Percentiles rank a stretch among this genome's conserved stretches.
These are phyloP conservation scores for Thelephora terrestris DNA, from an alignment of 1,284 basidiomycete genomes.

Conservation along the genomic window DNA sequence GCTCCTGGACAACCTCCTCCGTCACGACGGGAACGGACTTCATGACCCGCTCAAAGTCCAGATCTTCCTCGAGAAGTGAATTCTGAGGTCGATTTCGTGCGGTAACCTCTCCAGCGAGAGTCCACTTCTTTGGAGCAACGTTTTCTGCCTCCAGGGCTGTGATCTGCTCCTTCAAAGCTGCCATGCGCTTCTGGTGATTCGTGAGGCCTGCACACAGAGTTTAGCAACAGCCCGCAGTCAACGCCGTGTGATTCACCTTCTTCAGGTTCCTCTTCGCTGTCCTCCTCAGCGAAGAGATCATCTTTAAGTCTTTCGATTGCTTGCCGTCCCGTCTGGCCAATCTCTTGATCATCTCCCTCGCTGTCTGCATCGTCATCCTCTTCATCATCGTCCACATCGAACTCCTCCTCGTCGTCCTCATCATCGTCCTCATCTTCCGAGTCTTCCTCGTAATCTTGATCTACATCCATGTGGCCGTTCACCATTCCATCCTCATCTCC, in stretches of 20 bases:
- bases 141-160: conserved; percentile 60
- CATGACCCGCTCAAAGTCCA: conserved; percentile 88
- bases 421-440: conserved; percentile 13
- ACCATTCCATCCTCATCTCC: conserved; percentile 10
- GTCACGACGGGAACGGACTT: conserved; percentile 88
- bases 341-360: conserved; percentile 16
- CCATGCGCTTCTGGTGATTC: conserved; percentile 54
- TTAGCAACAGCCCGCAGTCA: neutral
- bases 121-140: conserved; percentile 76
- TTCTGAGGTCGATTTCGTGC: conserved; percentile 82
- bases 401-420: conserved; percentile 21
- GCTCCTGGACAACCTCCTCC: conserved; percentile 71
- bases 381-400: conserved; percentile 18
- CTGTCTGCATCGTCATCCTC: conserved; percentile 21
- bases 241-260: conserved; percentile 24
- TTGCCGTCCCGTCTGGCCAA: conserved; percentile 20
- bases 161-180: conserved; percentile 59
- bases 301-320: conserved; percentile 53
- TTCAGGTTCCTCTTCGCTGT: conserved; percentile 25
- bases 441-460: conserved; percentile 19
- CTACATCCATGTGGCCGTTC: conserved; percentile 22
- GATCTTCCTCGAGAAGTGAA: conserved; percentile 86
- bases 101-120: conserved; percentile 84
- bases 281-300: conserved; percentile 59
- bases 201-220: conserved; percentile 29